Percentiles rank a stretch among this genome's conserved stretches.
These are phyloP conservation scores for Arthrobotrys sinensis DNA, from an alignment of 2,329 filamentous ascomycete genomes.

Conservation along the genomic window DNA sequence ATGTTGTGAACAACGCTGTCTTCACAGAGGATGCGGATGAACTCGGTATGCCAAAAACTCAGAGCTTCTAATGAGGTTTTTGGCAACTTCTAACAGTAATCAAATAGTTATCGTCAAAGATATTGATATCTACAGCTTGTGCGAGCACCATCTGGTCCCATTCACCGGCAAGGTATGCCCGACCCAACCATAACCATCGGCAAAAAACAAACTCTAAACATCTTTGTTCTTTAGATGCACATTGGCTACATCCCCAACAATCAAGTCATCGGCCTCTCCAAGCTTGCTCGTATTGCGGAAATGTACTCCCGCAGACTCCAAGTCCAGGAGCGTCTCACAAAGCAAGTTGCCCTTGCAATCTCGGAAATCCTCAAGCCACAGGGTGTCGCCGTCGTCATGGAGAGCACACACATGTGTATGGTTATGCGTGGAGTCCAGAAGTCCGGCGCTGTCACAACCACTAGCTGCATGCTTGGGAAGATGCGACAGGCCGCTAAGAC, in stretches of 20 bases:
- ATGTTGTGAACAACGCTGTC: constrained; percentile 92
- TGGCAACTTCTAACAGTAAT: constrained; percentile 7
- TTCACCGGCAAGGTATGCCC: constrained; percentile 87
- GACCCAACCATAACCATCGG: neutral
- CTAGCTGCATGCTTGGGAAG: constrained; percentile 96
- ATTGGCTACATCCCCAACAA: constrained; percentile 96
- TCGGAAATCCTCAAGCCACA: constrained; percentile 93
- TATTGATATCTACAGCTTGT: constrained; percentile 93
- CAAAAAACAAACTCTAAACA: constrained; percentile 45
- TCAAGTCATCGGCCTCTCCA: constrained; percentile 93
- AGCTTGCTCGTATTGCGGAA: constrained; percentile 93
- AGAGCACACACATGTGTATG: constrained; percentile 97
- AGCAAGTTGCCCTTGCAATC: constrained; percentile 93
- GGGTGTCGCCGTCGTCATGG: constrained; percentile 97
- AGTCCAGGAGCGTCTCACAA: constrained; percentile 95
- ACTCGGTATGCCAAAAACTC: constrained; percentile 69
- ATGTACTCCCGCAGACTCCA: constrained; percentile 96
- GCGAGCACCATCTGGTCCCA: constrained; percentile 97
- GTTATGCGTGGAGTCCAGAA: constrained; percentile 99
- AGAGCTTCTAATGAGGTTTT: neutral
- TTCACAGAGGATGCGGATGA: constrained; percentile 98
- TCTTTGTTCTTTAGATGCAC: constrained; percentile 80
- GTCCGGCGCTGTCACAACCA: constrained; percentile 87
- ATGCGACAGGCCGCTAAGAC: constrained; percentile 95
- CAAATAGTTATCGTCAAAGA: constrained; percentile 89